Evolutionary conservation across 345 rosid species (phyloP).

Genomic region (Syzygium jambos): DNA sequence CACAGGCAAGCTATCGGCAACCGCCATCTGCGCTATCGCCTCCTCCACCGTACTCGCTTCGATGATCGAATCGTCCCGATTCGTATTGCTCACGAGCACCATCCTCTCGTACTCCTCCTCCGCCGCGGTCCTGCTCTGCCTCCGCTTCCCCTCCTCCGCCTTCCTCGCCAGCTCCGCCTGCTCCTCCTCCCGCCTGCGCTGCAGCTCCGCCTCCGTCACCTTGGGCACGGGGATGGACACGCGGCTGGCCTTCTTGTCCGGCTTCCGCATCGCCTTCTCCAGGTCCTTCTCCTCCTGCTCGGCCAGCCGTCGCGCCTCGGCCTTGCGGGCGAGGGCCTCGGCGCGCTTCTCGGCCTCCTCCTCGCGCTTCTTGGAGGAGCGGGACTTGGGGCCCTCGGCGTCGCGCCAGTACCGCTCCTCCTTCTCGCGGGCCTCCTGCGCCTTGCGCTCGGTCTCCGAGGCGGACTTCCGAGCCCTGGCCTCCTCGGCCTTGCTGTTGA

Average conservation of each 20-base stretch:
- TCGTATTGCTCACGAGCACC: constrained; percentile 70
- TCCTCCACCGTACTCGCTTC: constrained; percentile 89
- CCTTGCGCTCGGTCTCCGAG: constrained; percentile 65
- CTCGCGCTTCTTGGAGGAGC: constrained; percentile 79
- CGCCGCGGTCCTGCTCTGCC: constrained; percentile 59
- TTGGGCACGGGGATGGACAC: constrained; percentile 75
- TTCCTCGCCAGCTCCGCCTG: constrained; percentile 54
- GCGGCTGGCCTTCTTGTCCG: constrained; percentile 79
- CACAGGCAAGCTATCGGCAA: constrained; percentile 57
- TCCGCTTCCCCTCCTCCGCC: constrained; percentile 62
- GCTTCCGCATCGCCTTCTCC: constrained; percentile 58
- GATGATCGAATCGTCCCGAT: constrained; percentile 72
- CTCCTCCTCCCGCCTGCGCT: constrained; percentile 54
- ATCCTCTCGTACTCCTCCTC: constrained; percentile 90
- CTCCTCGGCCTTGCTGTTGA: constrained; percentile 91
- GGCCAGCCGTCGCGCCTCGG: constrained; percentile 69
- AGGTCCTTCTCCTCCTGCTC: constrained; percentile 81
- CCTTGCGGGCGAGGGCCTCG: constrained; percentile 54
- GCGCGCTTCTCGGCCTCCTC: constrained; percentile 89
- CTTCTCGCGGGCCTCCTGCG: constrained; percentile 62
- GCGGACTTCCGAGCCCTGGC: constrained; percentile 74
- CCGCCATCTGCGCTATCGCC: constrained; percentile 66
- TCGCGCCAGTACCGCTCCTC: constrained; percentile 95
- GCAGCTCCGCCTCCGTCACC: constrained; percentile 77
- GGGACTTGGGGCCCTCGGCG: constrained; percentile 80